Percentiles rank a stretch among this genome's conserved stretches.
phyloP scores from a whole-genome alignment of 2,329 filamentous ascomycete genomes.

The Colletotrichum agaves region DNA sequence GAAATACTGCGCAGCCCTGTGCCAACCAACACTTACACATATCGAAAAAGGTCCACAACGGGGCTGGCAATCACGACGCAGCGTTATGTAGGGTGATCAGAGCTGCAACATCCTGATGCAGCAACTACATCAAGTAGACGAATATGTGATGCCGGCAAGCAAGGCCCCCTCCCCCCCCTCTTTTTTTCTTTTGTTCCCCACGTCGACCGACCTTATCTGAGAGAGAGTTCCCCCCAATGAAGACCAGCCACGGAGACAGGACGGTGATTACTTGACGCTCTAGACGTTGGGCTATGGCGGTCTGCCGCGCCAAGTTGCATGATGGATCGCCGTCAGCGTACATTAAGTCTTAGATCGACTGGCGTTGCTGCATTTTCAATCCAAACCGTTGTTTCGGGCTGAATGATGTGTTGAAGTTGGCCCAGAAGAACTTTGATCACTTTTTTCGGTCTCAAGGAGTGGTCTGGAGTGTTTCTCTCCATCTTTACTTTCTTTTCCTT shows the following conservation, averaged over 20 bases:
- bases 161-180: too few species aligned
- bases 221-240: conserved; percentile 17
- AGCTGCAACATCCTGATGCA: background rate
- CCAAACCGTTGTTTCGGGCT: background rate
- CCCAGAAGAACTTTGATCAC: background rate
- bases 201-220: conserved; percentile 2
- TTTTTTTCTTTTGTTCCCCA: too few species aligned
- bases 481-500: background rate
- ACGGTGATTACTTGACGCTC: background rate
- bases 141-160: conserved; percentile 8
- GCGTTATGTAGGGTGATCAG: background rate
- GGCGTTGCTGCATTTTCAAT: background rate
- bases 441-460: background rate
- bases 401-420: too few species aligned
- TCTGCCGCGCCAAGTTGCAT: conserved; percentile 2
- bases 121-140: conserved; percentile 1
- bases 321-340: conserved; percentile 21
- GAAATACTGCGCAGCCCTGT: conserved; percentile 17
- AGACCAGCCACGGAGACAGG: conserved; percentile 9
- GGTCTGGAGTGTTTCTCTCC: background rate
- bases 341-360: conserved; percentile 18
- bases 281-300: conserved; percentile 1
- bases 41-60: background rate
- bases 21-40: background rate
- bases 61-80: conserved; percentile 13